Percentiles rank a stretch among this genome's conserved stretches.
These are phyloP conservation scores for Acanthochlamys bracteata DNA, from an alignment of 106 monocot genomes.

Conservation along the genomic window DNA sequence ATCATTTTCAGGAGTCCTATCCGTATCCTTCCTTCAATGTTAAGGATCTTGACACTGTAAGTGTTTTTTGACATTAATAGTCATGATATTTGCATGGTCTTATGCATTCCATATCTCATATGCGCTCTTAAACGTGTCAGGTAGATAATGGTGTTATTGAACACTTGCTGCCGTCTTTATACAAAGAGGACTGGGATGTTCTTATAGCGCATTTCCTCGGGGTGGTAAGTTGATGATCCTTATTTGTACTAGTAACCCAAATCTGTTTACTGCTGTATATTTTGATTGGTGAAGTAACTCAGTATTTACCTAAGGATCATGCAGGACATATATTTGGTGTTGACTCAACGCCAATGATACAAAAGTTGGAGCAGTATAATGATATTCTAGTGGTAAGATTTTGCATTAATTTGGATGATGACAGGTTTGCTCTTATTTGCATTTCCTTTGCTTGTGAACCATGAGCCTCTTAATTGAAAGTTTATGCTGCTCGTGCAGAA, in stretches of 20 bases:
- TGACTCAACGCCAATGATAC: constrained; percentile 76
- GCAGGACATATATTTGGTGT: constrained; percentile 97
- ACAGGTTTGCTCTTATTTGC: no score
- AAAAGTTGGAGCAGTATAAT: constrained; percentile 91
- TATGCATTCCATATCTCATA: background rate
- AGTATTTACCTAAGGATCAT: constrained; percentile 53
- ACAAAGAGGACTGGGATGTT: constrained; percentile 92
- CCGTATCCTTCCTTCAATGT: constrained; percentile 98
- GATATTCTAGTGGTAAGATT: constrained; percentile 59
- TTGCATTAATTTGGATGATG: no score
- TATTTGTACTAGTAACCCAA: background rate
- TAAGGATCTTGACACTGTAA: constrained; percentile 96
- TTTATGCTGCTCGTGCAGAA: constrained; percentile 28
- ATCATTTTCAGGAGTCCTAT: constrained; percentile 62
- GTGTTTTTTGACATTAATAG: constrained; percentile 3
- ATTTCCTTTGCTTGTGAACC: no score
- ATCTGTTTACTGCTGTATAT: background rate
- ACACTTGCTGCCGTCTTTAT: constrained; percentile 73
- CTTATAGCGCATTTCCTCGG: constrained; percentile 99
- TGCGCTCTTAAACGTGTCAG: constrained; percentile 25
- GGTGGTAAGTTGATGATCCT: constrained; percentile 47
- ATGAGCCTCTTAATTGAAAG: no score
- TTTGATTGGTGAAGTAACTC: constrained; percentile 1
- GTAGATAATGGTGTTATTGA: constrained; percentile 81
- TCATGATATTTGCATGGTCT: background rate